Conservation (phyloP, 2,329 filamentous ascomycete species). For the Claviceps sp. region DNA sequence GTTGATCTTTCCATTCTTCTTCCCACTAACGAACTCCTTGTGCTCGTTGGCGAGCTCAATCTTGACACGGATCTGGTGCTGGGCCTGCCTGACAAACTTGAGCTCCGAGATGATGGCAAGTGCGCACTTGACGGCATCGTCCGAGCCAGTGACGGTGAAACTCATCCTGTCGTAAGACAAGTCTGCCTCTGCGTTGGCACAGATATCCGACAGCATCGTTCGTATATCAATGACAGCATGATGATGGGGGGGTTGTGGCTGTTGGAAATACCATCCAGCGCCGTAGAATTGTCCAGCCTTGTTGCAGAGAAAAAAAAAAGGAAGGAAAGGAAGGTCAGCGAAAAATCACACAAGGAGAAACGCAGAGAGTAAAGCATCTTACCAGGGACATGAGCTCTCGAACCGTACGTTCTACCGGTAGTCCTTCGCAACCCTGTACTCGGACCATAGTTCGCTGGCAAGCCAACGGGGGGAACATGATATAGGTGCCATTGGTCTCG, state of each 20-base stretch:
- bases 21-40: constrained; percentile 98
- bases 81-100: constrained; percentile 72
- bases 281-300: constrained; percentile 95
- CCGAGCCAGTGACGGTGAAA: constrained; percentile 88
- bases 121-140: constrained; percentile 92
- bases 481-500: constrained; percentile 89
- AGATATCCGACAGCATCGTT: constrained; percentile 89
- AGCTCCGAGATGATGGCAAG: constrained; percentile 87
- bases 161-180: constrained; percentile 88
- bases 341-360: too few relatives aligned
- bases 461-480: constrained; percentile 79
- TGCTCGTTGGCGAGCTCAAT: constrained; percentile 98
- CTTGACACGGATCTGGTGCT: constrained; percentile 92
- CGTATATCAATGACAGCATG: constrained; percentile 62
- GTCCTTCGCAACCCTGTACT: constrained; percentile 83
- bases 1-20: constrained; percentile 99
- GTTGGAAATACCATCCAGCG: constrained; percentile 87
- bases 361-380: constrained; percentile 21
- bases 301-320: background rate
- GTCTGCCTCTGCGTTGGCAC: constrained; percentile 89
- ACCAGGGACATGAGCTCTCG: constrained; percentile 91
- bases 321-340: background rate
- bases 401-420: constrained; percentile 89
- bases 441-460: constrained; percentile 74
- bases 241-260: constrained; percentile 50